Base-by-base conservation (phyloP, 306 rosid genomes). In the Rosa rugosa region DNA sequence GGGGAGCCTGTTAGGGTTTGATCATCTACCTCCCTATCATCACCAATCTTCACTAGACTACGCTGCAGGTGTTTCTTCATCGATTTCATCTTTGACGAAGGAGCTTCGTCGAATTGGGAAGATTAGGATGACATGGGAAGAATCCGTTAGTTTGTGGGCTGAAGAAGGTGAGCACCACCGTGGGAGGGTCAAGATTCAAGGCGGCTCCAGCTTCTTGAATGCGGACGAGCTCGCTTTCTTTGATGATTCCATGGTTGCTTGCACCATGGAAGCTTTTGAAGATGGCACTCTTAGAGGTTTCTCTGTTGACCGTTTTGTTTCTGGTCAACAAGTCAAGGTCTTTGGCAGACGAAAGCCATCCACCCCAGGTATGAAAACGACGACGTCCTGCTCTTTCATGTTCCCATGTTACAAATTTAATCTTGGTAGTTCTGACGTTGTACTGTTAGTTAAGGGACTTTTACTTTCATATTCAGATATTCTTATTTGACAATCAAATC, bases 291-390 rank as follows among this genome's bases (percentile, higher is more conserved):
- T 91, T 10, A 84, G 76, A 73, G 99, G 97, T 17, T 90, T 89
- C 69, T 91, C 99, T 14, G 96, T 95, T 16, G 99, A 95, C 59
- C 88, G 92, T 82, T 95, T 93, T 71, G 87, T 88, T 76, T 86
- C 87, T n/a, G 98, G 99, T 22, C 98, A 95, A 54, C 93, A 90
- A 85, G 87, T 95, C 84, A 93, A 90, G 84, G 96, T 95, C 50
- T 91, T 93, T 77, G 99, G 99, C 75, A 91, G 99, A 86, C 88
- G 95, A 85, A 95, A 90, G 77, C 77, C 71, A 42, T 80, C 93
- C 38, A 56, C 85, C 75, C 20, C 91, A 66, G 95, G 93, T 90
- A 87, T 18, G 9, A 66, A 66, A 17, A 66, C 71, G 46, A 16
- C 71, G 45, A 66, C 44, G 47, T 38, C 12, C 16, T 38, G 0